These are phyloP conservation scores for Fagopyrum tataricum DNA, from an alignment of 148 eudicot genomes.

Conservation along the genomic window DNA sequence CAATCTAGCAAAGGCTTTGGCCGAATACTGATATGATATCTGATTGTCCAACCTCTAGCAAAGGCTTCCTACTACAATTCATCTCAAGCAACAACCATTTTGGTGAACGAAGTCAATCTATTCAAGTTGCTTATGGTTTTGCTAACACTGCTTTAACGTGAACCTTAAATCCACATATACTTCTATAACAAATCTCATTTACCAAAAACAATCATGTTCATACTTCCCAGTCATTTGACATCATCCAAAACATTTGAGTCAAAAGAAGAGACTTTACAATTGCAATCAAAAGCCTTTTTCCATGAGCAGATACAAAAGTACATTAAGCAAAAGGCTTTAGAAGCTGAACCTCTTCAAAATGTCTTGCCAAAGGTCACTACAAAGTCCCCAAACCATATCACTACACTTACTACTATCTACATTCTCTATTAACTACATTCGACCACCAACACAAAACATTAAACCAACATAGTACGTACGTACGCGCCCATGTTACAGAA, in stretches of 20 bases:
- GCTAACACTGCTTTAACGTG: too few relatives aligned
- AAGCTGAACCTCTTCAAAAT: background rate
- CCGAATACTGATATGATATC: too few relatives aligned
- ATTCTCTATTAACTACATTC: background rate
- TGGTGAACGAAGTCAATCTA: too few relatives aligned
- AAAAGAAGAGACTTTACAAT: background rate
- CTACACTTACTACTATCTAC: constrained; percentile 8
- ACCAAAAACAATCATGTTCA: too few relatives aligned
- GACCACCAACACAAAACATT: background rate
- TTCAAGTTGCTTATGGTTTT: too few relatives aligned
- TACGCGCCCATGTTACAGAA: background rate
- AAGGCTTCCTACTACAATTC: too few relatives aligned
- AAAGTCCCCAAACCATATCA: background rate
- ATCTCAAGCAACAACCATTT: too few relatives aligned
- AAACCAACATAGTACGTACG: background rate
- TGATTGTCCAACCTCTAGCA: too few relatives aligned
- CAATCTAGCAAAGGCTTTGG: too few relatives aligned
- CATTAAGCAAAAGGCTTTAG: background rate
- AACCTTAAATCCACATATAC: too few relatives aligned
- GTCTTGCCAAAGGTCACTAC: background rate
- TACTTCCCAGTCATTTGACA: too few relatives aligned
- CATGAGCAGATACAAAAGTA: background rate
- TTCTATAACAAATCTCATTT: too few relatives aligned
- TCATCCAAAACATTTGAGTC: background rate
- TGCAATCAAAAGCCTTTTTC: background rate